These are phyloP conservation scores for Corchorus capsularis DNA, from an alignment of 345 rosid species.

Conservation along the genomic window DNA sequence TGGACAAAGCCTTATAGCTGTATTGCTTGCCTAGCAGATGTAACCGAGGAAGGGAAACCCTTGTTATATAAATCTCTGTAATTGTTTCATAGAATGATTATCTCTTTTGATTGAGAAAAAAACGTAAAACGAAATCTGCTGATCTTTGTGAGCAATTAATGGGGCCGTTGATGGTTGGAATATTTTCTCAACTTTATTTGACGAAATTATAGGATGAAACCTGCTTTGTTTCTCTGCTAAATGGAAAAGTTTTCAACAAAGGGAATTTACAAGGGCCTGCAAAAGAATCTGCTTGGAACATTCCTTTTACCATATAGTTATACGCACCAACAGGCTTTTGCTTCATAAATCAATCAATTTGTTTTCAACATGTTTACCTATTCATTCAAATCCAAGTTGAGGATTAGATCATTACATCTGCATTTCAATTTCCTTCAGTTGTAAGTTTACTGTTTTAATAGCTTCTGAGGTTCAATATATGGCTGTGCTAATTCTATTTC, in stretches of 20 bases:
- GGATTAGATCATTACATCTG: background rate
- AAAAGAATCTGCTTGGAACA: background rate
- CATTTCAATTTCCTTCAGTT: too few species aligned
- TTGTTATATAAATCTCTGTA: background rate
- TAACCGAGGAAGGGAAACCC: background rate
- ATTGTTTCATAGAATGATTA: background rate
- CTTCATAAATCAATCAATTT: background rate
- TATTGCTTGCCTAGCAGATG: background rate
- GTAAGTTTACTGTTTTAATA: too few species aligned
- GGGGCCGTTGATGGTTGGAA: background rate
- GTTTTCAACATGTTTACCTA: background rate
- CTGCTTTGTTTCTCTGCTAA: background rate
- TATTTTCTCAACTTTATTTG: background rate
- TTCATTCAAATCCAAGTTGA: background rate
- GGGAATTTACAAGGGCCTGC: background rate
- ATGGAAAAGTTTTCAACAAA: background rate
- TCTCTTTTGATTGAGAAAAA: background rate
- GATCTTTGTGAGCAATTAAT: background rate
- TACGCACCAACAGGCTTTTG: background rate
- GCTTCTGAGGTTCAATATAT: too few species aligned
- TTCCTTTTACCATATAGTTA: background rate
- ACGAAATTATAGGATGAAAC: background rate
- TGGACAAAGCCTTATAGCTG: background rate
- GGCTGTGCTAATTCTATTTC: background rate
- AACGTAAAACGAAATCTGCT: background rate